These are phyloP conservation scores for Xylariaceae sp. DNA, from an alignment of 2,329 filamentous ascomycete genomes.

Conservation along the genomic window DNA sequence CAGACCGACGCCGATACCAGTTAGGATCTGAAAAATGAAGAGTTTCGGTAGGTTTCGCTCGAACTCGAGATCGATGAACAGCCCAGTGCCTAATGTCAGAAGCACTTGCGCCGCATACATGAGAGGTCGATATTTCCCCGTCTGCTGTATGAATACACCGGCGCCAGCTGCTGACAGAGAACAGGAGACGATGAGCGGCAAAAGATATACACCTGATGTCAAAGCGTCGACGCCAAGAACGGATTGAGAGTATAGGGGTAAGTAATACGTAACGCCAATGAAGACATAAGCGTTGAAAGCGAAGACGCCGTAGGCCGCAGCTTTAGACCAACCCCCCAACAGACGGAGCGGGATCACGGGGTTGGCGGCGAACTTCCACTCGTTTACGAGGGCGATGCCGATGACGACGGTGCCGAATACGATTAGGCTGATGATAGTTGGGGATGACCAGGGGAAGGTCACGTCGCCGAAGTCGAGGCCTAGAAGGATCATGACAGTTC, in stretches of 20 bases:
- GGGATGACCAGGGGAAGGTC: constrained; percentile 57
- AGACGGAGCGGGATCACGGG: constrained; percentile 66
- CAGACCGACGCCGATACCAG: constrained; percentile 57
- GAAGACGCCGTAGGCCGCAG: constrained; percentile 49
- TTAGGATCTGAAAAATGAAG: constrained; percentile 54
- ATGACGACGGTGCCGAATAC: constrained; percentile 53
- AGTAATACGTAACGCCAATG: constrained; percentile 64
- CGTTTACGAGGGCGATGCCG: constrained; percentile 53
- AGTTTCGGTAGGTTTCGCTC: constrained; percentile 45
- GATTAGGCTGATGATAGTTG: constrained; percentile 59
- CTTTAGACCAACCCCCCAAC: constrained; percentile 52
- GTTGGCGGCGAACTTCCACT: constrained; percentile 59
- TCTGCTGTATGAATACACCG: constrained; percentile 38
- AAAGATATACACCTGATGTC: constrained; percentile 56
- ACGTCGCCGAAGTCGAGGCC: constrained; percentile 68
- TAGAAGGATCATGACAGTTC: constrained; percentile 65
- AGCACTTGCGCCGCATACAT: constrained; percentile 52
- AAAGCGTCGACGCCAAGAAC: constrained; percentile 59
- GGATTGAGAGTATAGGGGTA: constrained; percentile 71
- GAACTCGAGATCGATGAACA: constrained; percentile 53
- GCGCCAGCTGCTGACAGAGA: constrained; percentile 39
- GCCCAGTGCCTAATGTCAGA: constrained; percentile 56
- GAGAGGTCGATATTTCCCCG: constrained; percentile 52
- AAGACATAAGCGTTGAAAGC: constrained; percentile 54
- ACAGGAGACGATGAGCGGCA: constrained; percentile 56